A percentile compares a stretch with the other conserved stretches of the same genome.
phyloP scores from a whole-genome alignment of 768 basidiomycete species.

The Rhodotorula taiwanensis region DNA sequence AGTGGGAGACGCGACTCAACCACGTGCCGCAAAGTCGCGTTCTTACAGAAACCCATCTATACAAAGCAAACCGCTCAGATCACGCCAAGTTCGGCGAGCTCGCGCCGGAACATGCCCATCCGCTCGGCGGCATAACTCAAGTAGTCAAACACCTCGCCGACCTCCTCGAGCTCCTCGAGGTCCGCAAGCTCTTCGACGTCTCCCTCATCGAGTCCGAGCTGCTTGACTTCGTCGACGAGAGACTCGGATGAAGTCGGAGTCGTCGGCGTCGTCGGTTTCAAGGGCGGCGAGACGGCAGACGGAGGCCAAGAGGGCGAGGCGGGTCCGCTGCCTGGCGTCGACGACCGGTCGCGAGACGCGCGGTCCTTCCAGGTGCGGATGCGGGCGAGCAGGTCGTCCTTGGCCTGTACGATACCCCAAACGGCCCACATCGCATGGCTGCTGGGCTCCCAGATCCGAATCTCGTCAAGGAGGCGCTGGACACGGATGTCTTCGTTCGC shows the following conservation, averaged over 20 bases:
- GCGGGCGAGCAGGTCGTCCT: conserved; percentile 58
- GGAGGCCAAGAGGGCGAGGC: background rate
- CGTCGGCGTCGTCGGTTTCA: background rate
- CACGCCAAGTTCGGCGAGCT: conserved; percentile 44
- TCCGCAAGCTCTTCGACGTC: conserved; percentile 50
- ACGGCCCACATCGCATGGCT: conserved; percentile 88
- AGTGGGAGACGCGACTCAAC: too few species aligned
- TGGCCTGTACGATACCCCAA: conserved; percentile 89
- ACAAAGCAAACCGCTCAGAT: background rate
- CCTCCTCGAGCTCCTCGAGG: conserved; percentile 52
- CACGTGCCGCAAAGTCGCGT: too few species aligned
- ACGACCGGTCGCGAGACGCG: conserved; percentile 2
- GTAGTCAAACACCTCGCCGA: conserved; percentile 74
- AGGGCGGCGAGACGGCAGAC: background rate
- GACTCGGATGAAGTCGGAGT: background rate
- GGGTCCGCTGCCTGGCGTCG: background rate
- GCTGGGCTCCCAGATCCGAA: conserved; percentile 79
- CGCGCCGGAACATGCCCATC: conserved; percentile 47
- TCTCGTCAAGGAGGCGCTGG: conserved; percentile 64
- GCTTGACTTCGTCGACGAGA: conserved; percentile 15
- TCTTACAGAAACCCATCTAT: too few species aligned
- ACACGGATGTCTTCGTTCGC: conserved; percentile 46
- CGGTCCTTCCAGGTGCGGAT: conserved; percentile 36
- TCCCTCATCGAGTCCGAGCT: conserved; percentile 21
- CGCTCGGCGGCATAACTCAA: conserved; percentile 61